These are phyloP conservation scores for Theobroma cacao DNA, from an alignment of 345 rosid species.

Conservation along the genomic window DNA sequence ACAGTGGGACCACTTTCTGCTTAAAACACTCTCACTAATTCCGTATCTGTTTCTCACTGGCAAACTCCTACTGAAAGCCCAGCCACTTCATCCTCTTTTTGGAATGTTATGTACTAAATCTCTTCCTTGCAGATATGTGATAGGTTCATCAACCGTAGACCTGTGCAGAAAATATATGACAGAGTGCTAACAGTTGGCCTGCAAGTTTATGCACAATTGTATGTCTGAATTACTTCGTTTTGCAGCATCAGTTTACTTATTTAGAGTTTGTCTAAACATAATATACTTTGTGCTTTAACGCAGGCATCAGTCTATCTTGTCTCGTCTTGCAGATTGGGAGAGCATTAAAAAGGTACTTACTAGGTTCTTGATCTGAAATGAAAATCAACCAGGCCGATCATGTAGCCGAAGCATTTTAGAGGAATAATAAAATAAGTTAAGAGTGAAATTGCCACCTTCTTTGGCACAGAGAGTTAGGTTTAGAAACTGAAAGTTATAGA, in stretches of 20 bases:
- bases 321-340: constrained; percentile 91
- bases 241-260: neutral
- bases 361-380: neutral
- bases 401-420: neutral
- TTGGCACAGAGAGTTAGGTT: neutral
- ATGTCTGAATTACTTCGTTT: constrained; percentile 31
- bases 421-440: neutral
- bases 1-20: neutral
- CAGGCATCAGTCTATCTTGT: constrained; percentile 74
- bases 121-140: constrained; percentile 65
- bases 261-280: constrained; percentile 1
- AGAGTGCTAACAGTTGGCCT: constrained; percentile 83
- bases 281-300: constrained; percentile 20
- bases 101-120: constrained; percentile 4
- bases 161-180: constrained; percentile 68
- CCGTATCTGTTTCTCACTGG: neutral
- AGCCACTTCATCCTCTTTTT: neutral
- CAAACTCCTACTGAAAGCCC: neutral
- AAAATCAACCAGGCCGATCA: neutral
- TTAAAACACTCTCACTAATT: neutral
- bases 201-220: constrained; percentile 87
- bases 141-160: constrained; percentile 66
- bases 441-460: neutral
- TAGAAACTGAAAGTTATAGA: neutral
- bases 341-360: constrained; percentile 66